Conservation (phyloP, 441 rosid genomes). For the Monsonia emarginata region DNA sequence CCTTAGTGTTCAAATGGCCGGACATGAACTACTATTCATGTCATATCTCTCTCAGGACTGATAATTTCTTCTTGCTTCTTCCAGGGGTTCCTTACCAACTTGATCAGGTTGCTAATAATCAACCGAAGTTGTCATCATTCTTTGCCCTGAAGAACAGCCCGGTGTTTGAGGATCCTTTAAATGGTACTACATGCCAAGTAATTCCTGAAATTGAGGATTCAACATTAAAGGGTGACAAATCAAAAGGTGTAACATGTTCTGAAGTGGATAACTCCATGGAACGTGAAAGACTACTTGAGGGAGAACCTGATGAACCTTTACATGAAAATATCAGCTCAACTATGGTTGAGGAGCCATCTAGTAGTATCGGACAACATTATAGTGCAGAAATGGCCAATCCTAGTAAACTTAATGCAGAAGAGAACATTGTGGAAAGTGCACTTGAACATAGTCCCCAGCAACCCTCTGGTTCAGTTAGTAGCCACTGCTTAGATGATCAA, state of each 20-base stretch:
- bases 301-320: slow-evolving; percentile 26
- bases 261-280: slow-evolving; percentile 25
- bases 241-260: slow-evolving; percentile 26
- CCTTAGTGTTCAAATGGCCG: not conserved
- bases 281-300: slow-evolving; percentile 18
- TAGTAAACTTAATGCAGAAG: slow-evolving; percentile 24
- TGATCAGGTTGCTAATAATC: slow-evolving; percentile 68
- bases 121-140: slow-evolving; percentile 74
- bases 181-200: slow-evolving; percentile 22
- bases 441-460: slow-evolving; percentile 22
- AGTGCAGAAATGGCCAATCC: slow-evolving; percentile 26
- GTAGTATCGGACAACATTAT: slow-evolving; percentile 23
- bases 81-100: slow-evolving; percentile 93
- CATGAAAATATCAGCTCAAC: slow-evolving; percentile 19
- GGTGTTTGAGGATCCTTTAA: slow-evolving; percentile 23
- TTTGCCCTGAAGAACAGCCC: slow-evolving; percentile 36
- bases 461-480: slow-evolving; percentile 30
- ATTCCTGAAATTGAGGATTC: slow-evolving; percentile 28
- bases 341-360: slow-evolving; percentile 25
- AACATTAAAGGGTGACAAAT: slow-evolving; percentile 30
- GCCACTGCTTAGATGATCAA: slow-evolving; percentile 22
- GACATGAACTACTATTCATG: not conserved
- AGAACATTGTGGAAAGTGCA: slow-evolving; percentile 23
- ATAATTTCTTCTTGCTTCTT: slow-evolving; percentile 16
- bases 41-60: slow-evolving; percentile 8